Evolutionary conservation across 306 rosid species (phyloP).

Genomic region (Quillaja saponaria): DNA sequence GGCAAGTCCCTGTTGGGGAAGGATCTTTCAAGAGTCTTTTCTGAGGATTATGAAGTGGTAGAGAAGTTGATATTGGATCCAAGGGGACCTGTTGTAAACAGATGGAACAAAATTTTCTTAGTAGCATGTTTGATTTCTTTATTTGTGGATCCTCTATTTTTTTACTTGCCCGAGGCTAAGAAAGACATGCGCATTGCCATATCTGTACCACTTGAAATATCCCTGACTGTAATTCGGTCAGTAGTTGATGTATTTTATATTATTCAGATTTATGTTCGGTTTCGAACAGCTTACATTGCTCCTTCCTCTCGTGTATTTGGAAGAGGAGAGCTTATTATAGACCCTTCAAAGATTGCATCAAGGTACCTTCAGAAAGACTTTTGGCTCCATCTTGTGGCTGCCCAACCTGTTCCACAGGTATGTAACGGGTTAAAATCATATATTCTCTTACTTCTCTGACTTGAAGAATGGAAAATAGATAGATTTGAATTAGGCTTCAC

Average conservation of each 20-base stretch:
- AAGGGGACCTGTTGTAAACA: slow-evolving; percentile 40
- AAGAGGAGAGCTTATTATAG: slow-evolving; percentile 61
- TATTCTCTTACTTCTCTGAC: neutral
- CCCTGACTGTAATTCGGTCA: slow-evolving; percentile 50
- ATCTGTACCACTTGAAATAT: slow-evolving; percentile 38
- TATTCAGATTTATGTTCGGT: slow-evolving; percentile 51
- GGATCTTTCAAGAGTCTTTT: slow-evolving; percentile 59
- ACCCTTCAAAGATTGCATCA: slow-evolving; percentile 57
- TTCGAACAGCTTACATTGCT: slow-evolving; percentile 58
- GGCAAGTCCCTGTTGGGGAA: slow-evolving; percentile 17
- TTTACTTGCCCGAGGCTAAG: slow-evolving; percentile 52
- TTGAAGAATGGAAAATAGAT: neutral
- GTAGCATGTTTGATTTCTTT: slow-evolving; percentile 59
- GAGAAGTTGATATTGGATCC: slow-evolving; percentile 56
- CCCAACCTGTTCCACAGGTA: slow-evolving; percentile 70
- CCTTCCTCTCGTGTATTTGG: slow-evolving; percentile 69
- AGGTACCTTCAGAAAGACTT: slow-evolving; percentile 49
- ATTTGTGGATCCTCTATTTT: slow-evolving; percentile 59
- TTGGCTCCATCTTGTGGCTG: slow-evolving; percentile 58
- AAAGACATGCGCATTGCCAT: slow-evolving; percentile 50
- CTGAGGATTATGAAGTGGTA: slow-evolving; percentile 57
- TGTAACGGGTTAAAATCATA: neutral
- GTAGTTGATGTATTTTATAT: slow-evolving; percentile 55
- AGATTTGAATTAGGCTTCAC: neutral
- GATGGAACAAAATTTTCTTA: slow-evolving; percentile 59